Percentiles rank a stretch among this genome's conserved stretches.
Conservation (phyloP, 1,139 yeast genomes). For the Suhomyces choctaworum region DNA sequence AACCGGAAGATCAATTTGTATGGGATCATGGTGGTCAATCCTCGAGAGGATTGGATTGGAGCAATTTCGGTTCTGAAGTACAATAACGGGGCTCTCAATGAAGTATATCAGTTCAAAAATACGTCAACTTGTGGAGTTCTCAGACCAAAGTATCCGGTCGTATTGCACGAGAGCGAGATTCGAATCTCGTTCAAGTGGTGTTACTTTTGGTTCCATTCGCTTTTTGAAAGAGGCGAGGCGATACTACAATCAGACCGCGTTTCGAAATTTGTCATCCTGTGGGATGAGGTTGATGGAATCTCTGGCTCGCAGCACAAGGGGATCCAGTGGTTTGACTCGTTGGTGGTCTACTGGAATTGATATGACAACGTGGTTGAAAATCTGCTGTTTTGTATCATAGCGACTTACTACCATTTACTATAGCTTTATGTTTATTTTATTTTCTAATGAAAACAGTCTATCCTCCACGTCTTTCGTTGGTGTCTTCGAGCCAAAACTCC, state of each 20-base stretch:
- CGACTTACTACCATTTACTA: too few species aligned
- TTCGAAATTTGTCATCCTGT: constrained; percentile 19
- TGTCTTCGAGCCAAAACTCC: constrained; percentile 57
- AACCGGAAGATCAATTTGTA: not conserved
- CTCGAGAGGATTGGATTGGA: not conserved
- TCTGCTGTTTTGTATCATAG: too few species aligned
- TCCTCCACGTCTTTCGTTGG: constrained; percentile 60
- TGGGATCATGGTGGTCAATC: constrained; percentile 4
- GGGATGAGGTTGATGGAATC: constrained; percentile 73
- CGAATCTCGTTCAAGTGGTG: constrained; percentile 11
- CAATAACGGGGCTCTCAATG: not conserved
- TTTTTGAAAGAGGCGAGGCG: constrained; percentile 14
- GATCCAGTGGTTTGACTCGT: constrained; percentile 45
- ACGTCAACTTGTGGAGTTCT: not conserved
- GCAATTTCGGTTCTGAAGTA: constrained; percentile 2
- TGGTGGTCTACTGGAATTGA: constrained; percentile 6
- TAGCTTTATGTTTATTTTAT: not conserved
- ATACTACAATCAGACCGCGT: not conserved
- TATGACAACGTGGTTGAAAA: too few species aligned
- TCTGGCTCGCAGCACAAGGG: constrained; percentile 63
- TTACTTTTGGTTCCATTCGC: constrained; percentile 23
- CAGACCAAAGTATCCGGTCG: not conserved
- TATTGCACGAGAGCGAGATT: not conserved
- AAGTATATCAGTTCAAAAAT: not conserved
- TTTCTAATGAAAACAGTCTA: constrained; percentile 18